phyloP scores from a whole-genome alignment of 164 flowering plant genomes.

The Stephania japonica region DNA sequence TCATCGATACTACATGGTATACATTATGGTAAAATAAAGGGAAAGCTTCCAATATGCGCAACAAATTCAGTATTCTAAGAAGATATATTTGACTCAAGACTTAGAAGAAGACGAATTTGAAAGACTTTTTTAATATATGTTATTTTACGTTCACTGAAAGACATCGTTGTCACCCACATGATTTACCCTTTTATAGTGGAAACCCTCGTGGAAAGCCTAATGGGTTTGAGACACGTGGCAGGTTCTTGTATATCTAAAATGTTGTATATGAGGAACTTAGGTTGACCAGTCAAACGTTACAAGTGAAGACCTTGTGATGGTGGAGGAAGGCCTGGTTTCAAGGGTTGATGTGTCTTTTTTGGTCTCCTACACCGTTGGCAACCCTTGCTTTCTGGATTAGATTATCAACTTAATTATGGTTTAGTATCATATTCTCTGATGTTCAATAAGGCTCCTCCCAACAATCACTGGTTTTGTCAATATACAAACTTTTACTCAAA shows the following conservation, averaged over 20 bases:
- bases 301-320: neutral
- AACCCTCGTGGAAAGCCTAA: slow-evolving; percentile 3
- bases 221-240: slow-evolving; percentile 19
- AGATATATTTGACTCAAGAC: neutral
- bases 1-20: too few species aligned
- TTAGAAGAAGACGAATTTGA: neutral
- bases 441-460: slow-evolving; percentile 15
- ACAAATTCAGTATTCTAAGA: neutral
- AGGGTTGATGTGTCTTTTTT: slow-evolving; percentile 24
- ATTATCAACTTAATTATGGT: slow-evolving; percentile 1
- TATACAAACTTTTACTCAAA: too few species aligned
- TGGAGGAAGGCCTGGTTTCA: slow-evolving; percentile 18
- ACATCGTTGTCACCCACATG: slow-evolving; percentile 26
- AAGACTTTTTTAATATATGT: neutral
- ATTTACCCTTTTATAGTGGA: slow-evolving; percentile 14
- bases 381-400: slow-evolving; percentile 4
- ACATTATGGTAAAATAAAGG: neutral
- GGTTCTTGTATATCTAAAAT: slow-evolving; percentile 8
- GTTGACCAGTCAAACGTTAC: slow-evolving; percentile 13
- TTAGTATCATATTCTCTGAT: neutral
- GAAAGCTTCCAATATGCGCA: neutral
- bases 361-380: slow-evolving; percentile 44
- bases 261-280: neutral
- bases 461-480: neutral
- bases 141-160: neutral